Base-by-base conservation (phyloP, 179 eudicot species). In the Actinidia polygama region DNA sequence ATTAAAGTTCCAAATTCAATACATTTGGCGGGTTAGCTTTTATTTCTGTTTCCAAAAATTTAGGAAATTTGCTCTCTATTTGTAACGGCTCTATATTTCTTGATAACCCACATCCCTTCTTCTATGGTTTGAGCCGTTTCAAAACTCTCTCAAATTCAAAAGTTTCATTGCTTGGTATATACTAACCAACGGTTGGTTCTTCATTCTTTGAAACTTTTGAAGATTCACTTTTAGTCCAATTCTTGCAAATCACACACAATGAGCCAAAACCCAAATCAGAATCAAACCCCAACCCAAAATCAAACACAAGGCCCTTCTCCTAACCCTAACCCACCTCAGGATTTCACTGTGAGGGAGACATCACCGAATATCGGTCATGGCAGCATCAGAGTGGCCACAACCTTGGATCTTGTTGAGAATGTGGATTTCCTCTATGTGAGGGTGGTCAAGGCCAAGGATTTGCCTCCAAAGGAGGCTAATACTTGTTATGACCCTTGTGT, bases 381-480 rank as follows among this genome's bases (percentile, higher is more conserved):
- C 10, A 23, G 87, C 36, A 91, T 89, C 18, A 89, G 87, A 80
- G 85, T 87, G 46, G 78, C 88, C 44, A 84, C 83, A 76, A 90
- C 94, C 19, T 87, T 84, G 77, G 94, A 93, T 78, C 91, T 93
- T 16, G 96, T 93, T 9, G 93, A 90, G 88, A 89, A 88, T 76
- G 88, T 89, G 90, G 89, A 89, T 16, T 89, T 89, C 85, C 88
- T 91, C 24, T 91, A 91, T 71, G 91, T 93, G 0, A 72, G 93
- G 26, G 91, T 91, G 1, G 94, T 93, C 14, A 93, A 93, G 75
- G 96, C 96, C 10, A 92, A 89, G 58, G 93, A 93, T 3, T 78
- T 93, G 14, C 91, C 91, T 1, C 77, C 82, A 11, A 83, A 75
- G 64, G 89, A 85, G 26, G 19, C 84, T 46, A 86, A 89, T 4